A percentile compares a stretch with the other conserved stretches of the same genome.
These are phyloP conservation scores for Penicillium sp. DNA, from an alignment of 2,329 filamentous ascomycete genomes.

Conservation along the genomic window DNA sequence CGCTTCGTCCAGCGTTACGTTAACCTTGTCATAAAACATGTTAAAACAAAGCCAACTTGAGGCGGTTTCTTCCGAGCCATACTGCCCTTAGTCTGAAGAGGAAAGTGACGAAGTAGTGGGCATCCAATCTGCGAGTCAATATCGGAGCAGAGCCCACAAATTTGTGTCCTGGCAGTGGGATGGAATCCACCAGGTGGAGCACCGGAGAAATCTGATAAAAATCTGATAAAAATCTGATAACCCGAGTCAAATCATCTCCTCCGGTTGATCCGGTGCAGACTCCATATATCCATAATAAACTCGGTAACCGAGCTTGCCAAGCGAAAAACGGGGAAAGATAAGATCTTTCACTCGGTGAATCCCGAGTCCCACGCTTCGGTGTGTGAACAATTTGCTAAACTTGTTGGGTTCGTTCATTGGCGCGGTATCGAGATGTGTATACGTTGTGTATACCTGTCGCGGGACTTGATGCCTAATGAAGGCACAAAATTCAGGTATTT, in stretches of 20 bases:
- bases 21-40: background rate
- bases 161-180: constrained; percentile 4
- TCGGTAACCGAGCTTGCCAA: constrained; percentile 23
- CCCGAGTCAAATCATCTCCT: constrained; percentile 19
- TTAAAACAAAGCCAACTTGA: background rate
- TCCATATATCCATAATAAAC: constrained; percentile 22
- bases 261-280: constrained; percentile 8
- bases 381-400: background rate
- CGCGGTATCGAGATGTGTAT: too few species aligned
- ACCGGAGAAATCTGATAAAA: constrained; percentile 24
- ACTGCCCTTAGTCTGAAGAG: background rate
- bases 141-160: constrained; percentile 3
- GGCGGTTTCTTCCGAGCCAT: constrained; percentile 3
- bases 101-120: background rate
- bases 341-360: constrained; percentile 2
- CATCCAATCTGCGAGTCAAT: background rate
- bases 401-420: background rate
- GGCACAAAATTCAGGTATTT: too few species aligned
- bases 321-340: constrained; percentile 5
- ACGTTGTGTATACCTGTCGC: too few species aligned
- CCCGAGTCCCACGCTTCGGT: background rate
- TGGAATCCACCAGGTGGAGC: constrained; percentile 24
- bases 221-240: constrained; percentile 22
- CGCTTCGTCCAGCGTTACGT: background rate
- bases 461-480: too few species aligned